Percentiles rank a stretch among this genome's conserved stretches.
Conservation (phyloP, 1,284 basidiomycete genomes). For the Lentinus polychrous region DNA sequence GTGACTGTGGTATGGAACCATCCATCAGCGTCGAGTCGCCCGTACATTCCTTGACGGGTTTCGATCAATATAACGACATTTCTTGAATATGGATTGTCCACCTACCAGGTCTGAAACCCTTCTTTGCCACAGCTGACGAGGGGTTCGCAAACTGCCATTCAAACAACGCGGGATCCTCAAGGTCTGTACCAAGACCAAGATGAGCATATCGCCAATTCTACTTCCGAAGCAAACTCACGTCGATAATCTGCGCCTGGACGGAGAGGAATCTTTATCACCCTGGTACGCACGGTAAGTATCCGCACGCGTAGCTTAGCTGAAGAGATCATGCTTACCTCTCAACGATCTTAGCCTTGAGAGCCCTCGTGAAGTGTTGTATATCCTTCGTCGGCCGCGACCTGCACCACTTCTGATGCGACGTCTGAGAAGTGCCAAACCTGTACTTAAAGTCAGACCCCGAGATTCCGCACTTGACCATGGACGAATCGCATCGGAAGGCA, state of each 20-base stretch:
- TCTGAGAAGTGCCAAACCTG: constrained; percentile 34
- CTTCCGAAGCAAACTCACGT: constrained; percentile 27
- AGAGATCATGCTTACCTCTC: constrained; percentile 27
- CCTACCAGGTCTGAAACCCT: constrained; percentile 43
- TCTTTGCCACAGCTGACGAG: constrained; percentile 43
- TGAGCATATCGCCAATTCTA: background rate
- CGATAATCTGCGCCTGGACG: constrained; percentile 49
- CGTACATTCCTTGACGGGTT: constrained; percentile 51
- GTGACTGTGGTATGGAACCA: constrained; percentile 68
- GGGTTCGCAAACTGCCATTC: constrained; percentile 55
- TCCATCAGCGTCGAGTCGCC: constrained; percentile 43
- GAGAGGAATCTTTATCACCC: constrained; percentile 49
- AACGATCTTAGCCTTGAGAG: constrained; percentile 30
- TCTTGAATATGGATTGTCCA: background rate
- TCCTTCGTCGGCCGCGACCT: constrained; percentile 35
- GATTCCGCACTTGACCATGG: background rate
- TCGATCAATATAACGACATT: background rate
- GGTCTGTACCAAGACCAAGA: constrained; percentile 20
- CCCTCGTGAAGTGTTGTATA: constrained; percentile 44
- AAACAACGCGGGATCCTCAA: constrained; percentile 25
- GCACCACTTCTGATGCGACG: constrained; percentile 41
- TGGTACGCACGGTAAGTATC: constrained; percentile 16
- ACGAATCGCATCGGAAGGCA: constrained; percentile 29
- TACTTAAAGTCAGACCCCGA: constrained; percentile 29
- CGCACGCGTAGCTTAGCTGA: background rate